A percentile compares a stretch with the other conserved stretches of the same genome.
Conservation (phyloP, 2,329 filamentous ascomycete genomes). For the Venturia asperata region DNA sequence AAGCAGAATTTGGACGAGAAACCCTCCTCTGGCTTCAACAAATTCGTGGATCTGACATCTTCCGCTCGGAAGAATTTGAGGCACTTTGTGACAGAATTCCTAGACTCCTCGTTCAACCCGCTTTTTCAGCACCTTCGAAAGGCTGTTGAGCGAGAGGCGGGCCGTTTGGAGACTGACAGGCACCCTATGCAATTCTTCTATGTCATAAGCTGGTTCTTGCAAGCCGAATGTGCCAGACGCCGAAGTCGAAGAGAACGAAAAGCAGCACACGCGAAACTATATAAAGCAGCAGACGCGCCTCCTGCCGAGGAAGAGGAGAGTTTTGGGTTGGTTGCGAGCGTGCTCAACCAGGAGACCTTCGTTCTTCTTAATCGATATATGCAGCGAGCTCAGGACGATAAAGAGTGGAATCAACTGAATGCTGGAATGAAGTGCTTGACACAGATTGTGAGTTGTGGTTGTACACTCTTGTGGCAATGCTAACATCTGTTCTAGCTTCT, state of each 20-base stretch:
- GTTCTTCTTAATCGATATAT: constrained; percentile 79
- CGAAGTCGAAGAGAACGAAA: constrained; percentile 47
- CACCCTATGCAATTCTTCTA: constrained; percentile 88
- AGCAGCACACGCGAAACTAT: constrained; percentile 37
- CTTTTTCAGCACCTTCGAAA: constrained; percentile 74
- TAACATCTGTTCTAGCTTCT: constrained; percentile 44
- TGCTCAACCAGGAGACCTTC: constrained; percentile 92
- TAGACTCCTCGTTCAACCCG: constrained; percentile 93
- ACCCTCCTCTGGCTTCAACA: constrained; percentile 63
- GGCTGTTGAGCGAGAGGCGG: constrained; percentile 81
- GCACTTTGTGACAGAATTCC: constrained; percentile 81
- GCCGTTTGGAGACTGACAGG: constrained; percentile 58
- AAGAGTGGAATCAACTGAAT: constrained; percentile 79
- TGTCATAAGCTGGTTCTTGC: constrained; percentile 83
- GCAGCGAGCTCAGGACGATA: constrained; percentile 70
- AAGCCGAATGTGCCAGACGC: constrained; percentile 71
- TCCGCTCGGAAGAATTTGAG: constrained; percentile 71
- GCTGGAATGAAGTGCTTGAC: constrained; percentile 91
- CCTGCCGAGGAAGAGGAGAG: constrained; percentile 51
- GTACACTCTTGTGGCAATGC: neutral
- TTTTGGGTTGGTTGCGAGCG: constrained; percentile 80
- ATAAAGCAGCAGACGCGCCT: constrained; percentile 39
- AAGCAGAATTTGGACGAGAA: constrained; percentile 35
- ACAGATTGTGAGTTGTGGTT: constrained; percentile 51
- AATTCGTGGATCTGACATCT: constrained; percentile 60